Conservation (phyloP, 768 basidiomycete genomes). For the Pleurotus cornucopiae region DNA sequence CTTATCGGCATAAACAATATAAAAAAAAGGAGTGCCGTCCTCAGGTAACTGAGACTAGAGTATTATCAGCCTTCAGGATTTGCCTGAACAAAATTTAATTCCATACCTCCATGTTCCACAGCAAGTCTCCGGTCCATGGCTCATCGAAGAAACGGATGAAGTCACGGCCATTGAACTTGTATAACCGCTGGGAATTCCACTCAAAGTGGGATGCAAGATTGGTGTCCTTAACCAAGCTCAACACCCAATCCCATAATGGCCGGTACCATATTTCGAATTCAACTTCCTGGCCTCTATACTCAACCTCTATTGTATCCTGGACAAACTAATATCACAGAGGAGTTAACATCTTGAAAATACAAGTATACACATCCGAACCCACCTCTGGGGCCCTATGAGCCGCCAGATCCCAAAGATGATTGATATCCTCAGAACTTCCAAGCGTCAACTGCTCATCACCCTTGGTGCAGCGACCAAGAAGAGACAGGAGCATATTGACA, state of each 20-base stretch:
- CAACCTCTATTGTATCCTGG: constrained; percentile 13
- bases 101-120: constrained; percentile 33
- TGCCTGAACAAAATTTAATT: neutral
- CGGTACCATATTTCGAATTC: constrained; percentile 17
- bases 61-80: too few relatives aligned
- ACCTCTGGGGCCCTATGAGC: constrained; percentile 8
- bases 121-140: constrained; percentile 31
- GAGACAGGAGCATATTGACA: constrained; percentile 14
- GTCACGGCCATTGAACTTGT: constrained; percentile 19
- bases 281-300: constrained; percentile 13
- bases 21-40: constrained; percentile 20
- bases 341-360: neutral
- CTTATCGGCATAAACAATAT: constrained; percentile 39
- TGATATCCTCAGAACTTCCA: constrained; percentile 11
- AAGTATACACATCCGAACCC: neutral
- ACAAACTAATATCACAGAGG: constrained; percentile 14
- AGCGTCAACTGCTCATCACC: constrained; percentile 12
- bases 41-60: constrained; percentile 15
- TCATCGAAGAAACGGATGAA: constrained; percentile 29
- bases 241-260: constrained; percentile 22
- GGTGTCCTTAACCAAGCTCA: constrained; percentile 23
- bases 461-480: constrained; percentile 11
- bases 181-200: constrained; percentile 27
- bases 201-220: constrained; percentile 17
- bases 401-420: constrained; percentile 16